Conservation (phyloP, 2,329 filamentous ascomycete species). For the Colletotrichum costaricense region DNA sequence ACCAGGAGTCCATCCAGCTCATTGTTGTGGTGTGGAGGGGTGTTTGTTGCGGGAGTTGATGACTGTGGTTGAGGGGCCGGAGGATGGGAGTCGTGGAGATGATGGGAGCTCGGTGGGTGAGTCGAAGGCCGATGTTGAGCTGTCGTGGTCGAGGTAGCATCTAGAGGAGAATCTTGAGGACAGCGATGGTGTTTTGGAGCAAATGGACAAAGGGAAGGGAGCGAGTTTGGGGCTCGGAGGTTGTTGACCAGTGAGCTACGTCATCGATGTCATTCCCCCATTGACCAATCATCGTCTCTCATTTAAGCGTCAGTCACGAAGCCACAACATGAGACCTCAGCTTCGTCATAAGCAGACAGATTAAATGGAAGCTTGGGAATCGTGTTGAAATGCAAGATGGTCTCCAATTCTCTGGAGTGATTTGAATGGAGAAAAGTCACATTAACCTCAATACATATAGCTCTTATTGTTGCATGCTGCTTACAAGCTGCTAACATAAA, state of each 20-base stretch:
- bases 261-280: slow-evolving; percentile 28
- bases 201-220: background rate
- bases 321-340: background rate
- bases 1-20: slow-evolving; percentile 57
- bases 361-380: too few species aligned
- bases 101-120: background rate
- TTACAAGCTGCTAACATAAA: too few species aligned
- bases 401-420: too few species aligned
- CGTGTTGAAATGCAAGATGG: too few species aligned
- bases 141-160: background rate
- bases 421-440: too few species aligned
- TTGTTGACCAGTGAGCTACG: slow-evolving; percentile 20
- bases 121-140: background rate
- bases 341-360: too few species aligned
- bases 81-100: too few species aligned
- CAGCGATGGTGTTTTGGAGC: background rate
- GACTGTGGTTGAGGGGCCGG: too few species aligned
- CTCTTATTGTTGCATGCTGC: too few species aligned
- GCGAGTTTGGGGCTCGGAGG: background rate
- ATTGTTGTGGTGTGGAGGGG: slow-evolving; percentile 39
- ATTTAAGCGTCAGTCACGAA: background rate
- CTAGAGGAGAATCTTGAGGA: background rate
- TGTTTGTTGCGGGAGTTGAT: background rate
- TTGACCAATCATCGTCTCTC: background rate
- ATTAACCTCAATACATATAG: too few species aligned